These are phyloP conservation scores for Styphnolobium japonicum DNA, from an alignment of 306 rosid genomes.

Conservation along the genomic window DNA sequence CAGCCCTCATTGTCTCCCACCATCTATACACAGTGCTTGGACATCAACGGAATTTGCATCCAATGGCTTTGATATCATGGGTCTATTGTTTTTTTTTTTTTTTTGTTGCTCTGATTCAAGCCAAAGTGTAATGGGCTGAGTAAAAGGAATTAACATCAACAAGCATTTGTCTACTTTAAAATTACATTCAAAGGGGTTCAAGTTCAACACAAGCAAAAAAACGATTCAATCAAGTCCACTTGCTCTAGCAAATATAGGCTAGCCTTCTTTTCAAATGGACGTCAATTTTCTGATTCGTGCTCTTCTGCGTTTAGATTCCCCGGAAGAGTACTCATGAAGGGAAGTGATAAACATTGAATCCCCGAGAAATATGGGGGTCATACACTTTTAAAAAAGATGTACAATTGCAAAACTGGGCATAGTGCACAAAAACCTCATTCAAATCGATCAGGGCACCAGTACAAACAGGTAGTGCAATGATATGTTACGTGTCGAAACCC, in stretches of 20 bases:
- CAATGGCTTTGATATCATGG: neutral
- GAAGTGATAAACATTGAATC: slow-evolving; percentile 2
- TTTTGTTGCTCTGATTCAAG: neutral
- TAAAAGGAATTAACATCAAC: slow-evolving; percentile 1
- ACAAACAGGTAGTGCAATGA: neutral
- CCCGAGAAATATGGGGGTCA: slow-evolving; percentile 20
- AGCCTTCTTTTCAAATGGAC: neutral
- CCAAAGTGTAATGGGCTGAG: neutral
- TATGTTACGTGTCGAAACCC: slow-evolving; percentile 35
- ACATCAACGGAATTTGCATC: neutral
- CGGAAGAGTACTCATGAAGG: neutral
- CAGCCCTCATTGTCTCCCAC: slow-evolving; percentile 33
- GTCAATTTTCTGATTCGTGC: slow-evolving; percentile 19
- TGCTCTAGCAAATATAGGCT: neutral
- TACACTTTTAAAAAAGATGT: slow-evolving; percentile 9
- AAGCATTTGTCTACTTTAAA: neutral
- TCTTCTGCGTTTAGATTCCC: neutral
- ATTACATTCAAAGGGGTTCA: neutral
- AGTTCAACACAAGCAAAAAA: neutral
- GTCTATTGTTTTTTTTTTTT: neutral
- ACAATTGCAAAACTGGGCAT: neutral
- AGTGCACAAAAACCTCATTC: neutral
- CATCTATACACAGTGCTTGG: slow-evolving; percentile 5
- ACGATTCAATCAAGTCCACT: neutral
- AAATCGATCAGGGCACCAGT: slow-evolving; percentile 14